Base-by-base conservation (phyloP, 371 early-diverging fungal genomes). In the Mucor ambiguus region DNA sequence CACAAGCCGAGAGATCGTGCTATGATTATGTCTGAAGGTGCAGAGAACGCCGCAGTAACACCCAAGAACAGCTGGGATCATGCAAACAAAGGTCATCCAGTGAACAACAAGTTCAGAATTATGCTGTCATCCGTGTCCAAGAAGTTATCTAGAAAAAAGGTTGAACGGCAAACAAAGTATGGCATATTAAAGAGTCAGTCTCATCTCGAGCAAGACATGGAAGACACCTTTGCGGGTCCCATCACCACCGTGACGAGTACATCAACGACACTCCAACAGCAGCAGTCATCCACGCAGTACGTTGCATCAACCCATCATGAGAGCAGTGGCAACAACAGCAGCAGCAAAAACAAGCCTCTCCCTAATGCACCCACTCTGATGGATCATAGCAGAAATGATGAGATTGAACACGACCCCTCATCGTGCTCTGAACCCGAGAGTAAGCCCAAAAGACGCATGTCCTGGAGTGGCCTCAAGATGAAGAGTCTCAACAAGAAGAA, bases 71-170 rank as follows among this genome's bases (percentile, higher is more conserved):
- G 9, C 29, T 18, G 43, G 43, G 18, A 26, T 9, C 12, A 3
- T 10, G 9, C 30, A 16, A 14, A 8, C 14, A 30, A 24, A 9
- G 28, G 30, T 0, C 22, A 10, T 33, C 22, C 10, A 35, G 18
- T 16, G 1, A 66, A 55, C 2, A 61, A 28, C 30, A 52, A 64
- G 18, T 64, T 75, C 3, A 67, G 70, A 8, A 76, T 86, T 38
- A 76, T 87, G 78, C 70, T 87, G 4, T 80, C 85, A 14, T 81
- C 85, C 16, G 76, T 85, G 14, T 83, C 85, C 1, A 79, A 82
- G 61, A 82, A 77, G 58, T 69, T 87, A 30, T 72, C 81, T 29
- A 73, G 76, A 43, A 84, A 79, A 38, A 76, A 78, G 54, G 58
- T 76, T 0, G 78, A 79, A 41, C 71, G 78, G 10, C 72, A 75